Base-by-base conservation (phyloP, 208 protist genomes). In the Acanthamoeba royreba region DNA sequence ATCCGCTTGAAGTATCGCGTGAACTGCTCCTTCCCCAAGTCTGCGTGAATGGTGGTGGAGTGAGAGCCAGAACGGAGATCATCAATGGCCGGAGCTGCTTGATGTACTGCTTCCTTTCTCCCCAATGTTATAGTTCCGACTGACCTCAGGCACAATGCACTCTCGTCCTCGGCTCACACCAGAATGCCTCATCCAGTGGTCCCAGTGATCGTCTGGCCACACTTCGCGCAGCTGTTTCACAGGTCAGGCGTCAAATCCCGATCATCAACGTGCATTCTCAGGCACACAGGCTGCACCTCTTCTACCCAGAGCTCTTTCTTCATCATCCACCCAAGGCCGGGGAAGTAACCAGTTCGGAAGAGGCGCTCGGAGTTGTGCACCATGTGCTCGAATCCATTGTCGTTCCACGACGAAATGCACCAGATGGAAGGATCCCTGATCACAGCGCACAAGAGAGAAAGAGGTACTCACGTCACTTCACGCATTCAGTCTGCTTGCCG, bases 251-350 rank as follows among this genome's bases (percentile, higher is more conserved):
- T n/a, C n/a, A 31, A 15, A 38, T 8, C 45, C 25, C 63, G 31
- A 77, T 38, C 38, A 15, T 43, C 63, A 77, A 5, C 55, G 19
- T 8, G 19, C 35, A 3, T 25, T 46, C 2, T 79, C 22, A 79
- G 9, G 46, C 15, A n/a, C 5, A 9, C 7, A 83, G 9, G n/a
- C n/a, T n/a, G n/a, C n/a, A 55, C 74, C 74, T 97, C 86, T 72
- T 97, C 95, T n/a, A n/a, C n/a, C 96, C 97, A 98, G 3, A 97
- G 81, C 13, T 58, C 33, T 15, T 92, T 55, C 2, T 93, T 90
- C 9, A 97, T 55, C 91, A 97, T 94, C 97, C 97, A 98, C 25
- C 97, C 97, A 0, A 98, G 92, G 2, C 97, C 97, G 13, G 40
- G 96, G 93, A 95, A 98, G 96, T 94, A 93, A 22, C 40, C 13